These are phyloP conservation scores for Leptographium radiaticola DNA, from an alignment of 2,329 filamentous ascomycete species.

Conservation along the genomic window DNA sequence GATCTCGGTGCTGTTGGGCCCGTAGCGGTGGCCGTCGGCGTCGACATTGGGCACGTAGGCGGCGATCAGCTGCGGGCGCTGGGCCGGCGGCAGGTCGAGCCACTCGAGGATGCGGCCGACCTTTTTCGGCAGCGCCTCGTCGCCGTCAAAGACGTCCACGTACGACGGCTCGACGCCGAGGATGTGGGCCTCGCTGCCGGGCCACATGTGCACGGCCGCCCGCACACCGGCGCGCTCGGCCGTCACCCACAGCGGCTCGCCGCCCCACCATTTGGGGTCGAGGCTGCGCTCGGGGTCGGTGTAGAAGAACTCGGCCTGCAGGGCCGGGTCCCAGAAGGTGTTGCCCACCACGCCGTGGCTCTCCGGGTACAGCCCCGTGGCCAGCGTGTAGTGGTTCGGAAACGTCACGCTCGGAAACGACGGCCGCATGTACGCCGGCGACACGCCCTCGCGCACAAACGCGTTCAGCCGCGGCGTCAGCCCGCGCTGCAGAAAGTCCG, in stretches of 20 bases:
- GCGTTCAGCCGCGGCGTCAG: slow-evolving; percentile 71
- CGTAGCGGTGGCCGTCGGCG: slow-evolving; percentile 71
- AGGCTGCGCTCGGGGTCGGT: slow-evolving; percentile 65
- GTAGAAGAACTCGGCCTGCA: slow-evolving; percentile 75
- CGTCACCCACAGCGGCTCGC: slow-evolving; percentile 87
- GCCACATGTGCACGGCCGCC: slow-evolving; percentile 95
- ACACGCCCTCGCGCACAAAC: slow-evolving; percentile 72
- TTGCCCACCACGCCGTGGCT: slow-evolving; percentile 89
- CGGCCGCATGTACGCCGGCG: slow-evolving; percentile 82
- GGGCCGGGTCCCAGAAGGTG: slow-evolving; percentile 76
- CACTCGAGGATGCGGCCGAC: slow-evolving; percentile 68
- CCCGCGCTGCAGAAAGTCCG: slow-evolving; percentile 76
- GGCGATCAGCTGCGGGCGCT: slow-evolving; percentile 74
- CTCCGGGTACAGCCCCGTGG: slow-evolving; percentile 85
- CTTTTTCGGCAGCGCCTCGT: slow-evolving; percentile 62
- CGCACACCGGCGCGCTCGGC: slow-evolving; percentile 71
- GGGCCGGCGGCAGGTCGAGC: slow-evolving; percentile 61
- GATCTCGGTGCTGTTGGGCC: slow-evolving; percentile 92
- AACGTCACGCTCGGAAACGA: slow-evolving; percentile 96
- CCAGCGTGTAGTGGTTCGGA: slow-evolving; percentile 88
- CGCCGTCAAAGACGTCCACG: slow-evolving; percentile 72
- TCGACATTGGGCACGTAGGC: slow-evolving; percentile 94
- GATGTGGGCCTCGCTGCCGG: slow-evolving; percentile 83
- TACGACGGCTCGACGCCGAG: slow-evolving; percentile 61
- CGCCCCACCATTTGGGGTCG: slow-evolving; percentile 86